Conservation (phyloP, 108 stramenopile genomes). For the Skeletonema potamos region DNA sequence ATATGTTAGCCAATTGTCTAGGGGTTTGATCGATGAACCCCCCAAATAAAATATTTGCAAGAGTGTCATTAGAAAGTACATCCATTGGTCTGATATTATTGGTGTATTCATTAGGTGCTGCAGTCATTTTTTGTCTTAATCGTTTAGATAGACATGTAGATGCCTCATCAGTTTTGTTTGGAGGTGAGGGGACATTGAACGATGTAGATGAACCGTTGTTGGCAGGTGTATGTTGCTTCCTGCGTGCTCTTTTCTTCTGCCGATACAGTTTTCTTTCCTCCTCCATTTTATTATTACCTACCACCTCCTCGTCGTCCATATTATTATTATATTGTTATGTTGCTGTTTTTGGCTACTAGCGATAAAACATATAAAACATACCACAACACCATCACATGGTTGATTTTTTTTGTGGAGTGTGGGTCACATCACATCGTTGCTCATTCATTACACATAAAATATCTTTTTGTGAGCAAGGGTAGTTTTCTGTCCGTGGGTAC, state of each 20-base stretch:
- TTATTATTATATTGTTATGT: no score
- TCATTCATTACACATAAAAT: no score
- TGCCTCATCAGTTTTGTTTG: neutral
- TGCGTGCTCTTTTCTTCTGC: neutral
- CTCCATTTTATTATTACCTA: neutral
- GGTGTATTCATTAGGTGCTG: neutral
- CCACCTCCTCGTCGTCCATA: no score
- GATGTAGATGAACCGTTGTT: neutral
- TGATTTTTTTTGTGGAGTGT: no score
- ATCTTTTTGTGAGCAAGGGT: no score
- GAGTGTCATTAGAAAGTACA: constrained; percentile 1
- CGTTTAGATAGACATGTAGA: neutral
- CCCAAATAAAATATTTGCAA: constrained; percentile 16
- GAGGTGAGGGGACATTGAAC: neutral
- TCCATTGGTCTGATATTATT: neutral
- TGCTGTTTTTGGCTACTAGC: no score
- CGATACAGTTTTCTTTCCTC: neutral
- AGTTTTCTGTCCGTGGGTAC: no score
- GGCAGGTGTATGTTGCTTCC: neutral
- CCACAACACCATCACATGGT: no score
- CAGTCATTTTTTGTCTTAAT: neutral
- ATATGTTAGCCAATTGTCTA: neutral
- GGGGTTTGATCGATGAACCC: constrained; percentile 14
- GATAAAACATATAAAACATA: no score
- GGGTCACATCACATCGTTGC: no score